Base-by-base conservation (phyloP, 169 alveolate genomes). In the Eimeria zaria region DNA sequence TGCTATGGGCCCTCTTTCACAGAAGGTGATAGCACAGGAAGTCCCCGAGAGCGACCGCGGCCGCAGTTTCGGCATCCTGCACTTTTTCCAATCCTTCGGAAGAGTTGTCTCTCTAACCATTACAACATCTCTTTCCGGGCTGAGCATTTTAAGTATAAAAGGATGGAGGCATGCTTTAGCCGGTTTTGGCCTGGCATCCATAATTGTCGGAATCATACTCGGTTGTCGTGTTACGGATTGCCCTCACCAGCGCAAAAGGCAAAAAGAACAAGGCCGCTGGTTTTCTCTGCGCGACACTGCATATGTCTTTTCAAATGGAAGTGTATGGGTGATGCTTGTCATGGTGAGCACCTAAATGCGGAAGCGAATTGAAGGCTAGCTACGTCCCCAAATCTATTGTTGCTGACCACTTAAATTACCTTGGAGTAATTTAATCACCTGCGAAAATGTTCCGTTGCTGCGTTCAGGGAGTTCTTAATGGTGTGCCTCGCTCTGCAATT, bases 401-500 rank as follows among this genome's bases (percentile, higher is more conserved):
- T 71, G 39, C 48, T 71, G 6, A 36, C n/a, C 81, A 33, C 30
- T 5, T n/a, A n/a, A n/a, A n/a, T n/a, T n/a, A n/a, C n/a, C 2
- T 71, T 9, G 11, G 60, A 33, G 67, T 48, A 78, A 24, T 30
- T 14, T 2, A 18, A 12, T 36, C 53, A 33, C 5, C 24, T 71
- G 81, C 53, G 55, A 33, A 22, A 12, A 62, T 36, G 16, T 62
- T 81, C n/a, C 24, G 80, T 39, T 84, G 33, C 22, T 85, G 96
- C 92, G 69, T 97, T 74, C 98, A 98, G 97, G 98, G 98, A 27
- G 96, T 98, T 74, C 97, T 98, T 27, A 98, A 98, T 41, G 98
- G 98, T 30, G 97, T 98, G 12, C 99, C 99, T 53, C 98, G 98
- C 97, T 90, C 98, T 95, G 98, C 99, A 67, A 95, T 98, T 85